phyloP scores from a whole-genome alignment of 2,329 filamentous ascomycete species.

The Orbilia javanica region DNA sequence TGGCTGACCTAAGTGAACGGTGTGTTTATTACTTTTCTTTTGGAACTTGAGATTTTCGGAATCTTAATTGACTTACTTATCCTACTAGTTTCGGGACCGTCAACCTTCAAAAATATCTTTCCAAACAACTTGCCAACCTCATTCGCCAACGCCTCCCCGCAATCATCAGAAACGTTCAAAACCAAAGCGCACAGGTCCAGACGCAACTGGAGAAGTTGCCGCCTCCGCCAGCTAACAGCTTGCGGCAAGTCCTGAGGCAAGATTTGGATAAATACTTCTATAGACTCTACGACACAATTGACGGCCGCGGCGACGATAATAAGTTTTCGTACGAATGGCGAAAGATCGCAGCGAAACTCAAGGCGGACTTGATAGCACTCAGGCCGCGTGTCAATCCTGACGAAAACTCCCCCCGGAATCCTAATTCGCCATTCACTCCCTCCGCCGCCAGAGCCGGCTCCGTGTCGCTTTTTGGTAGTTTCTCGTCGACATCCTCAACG shows the following conservation, averaged over 20 bases:
- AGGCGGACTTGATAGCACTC: constrained; percentile 46
- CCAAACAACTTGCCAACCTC: constrained; percentile 44
- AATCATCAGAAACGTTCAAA: constrained; percentile 60
- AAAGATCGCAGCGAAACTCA: constrained; percentile 53
- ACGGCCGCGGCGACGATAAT: constrained; percentile 59
- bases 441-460: constrained; percentile 17
- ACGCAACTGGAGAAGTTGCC: constrained; percentile 59
- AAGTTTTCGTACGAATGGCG: constrained; percentile 61
- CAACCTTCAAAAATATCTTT: constrained; percentile 50
- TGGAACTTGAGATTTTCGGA: too few relatives aligned
- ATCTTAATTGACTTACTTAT: too few relatives aligned
- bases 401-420: constrained; percentile 15
- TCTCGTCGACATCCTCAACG: constrained; percentile 27
- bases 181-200: constrained; percentile 58
- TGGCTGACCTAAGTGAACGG: constrained; percentile 59
- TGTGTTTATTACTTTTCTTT: too few relatives aligned
- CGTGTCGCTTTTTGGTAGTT: constrained; percentile 12
- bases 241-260: constrained; percentile 58
- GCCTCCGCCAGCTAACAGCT: constrained; percentile 60
- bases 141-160: constrained; percentile 58
- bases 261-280: constrained; percentile 59
- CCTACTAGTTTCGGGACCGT: constrained; percentile 36
- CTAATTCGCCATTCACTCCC: constrained; percentile 35
- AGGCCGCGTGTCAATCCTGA: constrained; percentile 59
- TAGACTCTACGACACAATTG: constrained; percentile 51